Percentiles rank a stretch among this genome's conserved stretches.
Evolutionary conservation across 768 basidiomycete genomes (phyloP).

Genomic region (Mrakia gelida): DNA sequence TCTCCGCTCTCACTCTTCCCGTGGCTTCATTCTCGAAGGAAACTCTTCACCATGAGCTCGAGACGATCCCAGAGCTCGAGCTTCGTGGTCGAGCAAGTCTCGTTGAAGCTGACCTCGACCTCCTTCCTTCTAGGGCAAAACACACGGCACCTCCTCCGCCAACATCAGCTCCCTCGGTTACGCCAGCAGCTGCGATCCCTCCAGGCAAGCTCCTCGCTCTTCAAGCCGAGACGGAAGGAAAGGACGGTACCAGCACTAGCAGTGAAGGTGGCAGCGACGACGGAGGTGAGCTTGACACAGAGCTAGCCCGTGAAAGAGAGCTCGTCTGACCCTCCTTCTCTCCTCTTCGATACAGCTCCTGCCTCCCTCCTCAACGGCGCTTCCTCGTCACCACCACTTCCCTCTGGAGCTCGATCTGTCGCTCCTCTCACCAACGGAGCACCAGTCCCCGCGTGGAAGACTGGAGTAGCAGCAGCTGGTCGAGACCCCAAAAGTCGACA

Average conservation of each 20-base stretch:
- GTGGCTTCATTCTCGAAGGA: not conserved
- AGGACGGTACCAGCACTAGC: conserved; percentile 8
- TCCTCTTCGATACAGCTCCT: not conserved
- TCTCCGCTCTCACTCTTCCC: conserved; percentile 29
- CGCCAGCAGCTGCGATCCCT: conserved; percentile 52
- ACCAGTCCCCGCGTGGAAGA: conserved; percentile 47
- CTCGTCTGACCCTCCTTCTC: not conserved
- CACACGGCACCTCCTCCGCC: conserved; percentile 42
- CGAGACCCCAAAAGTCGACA: conserved; percentile 95
- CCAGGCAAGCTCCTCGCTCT: conserved; percentile 63
- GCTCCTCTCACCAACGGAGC: conserved; percentile 20
- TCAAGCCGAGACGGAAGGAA: conserved; percentile 46
- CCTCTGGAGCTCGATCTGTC: not conserved
- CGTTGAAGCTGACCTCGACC: not conserved
- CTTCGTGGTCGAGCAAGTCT: not conserved
- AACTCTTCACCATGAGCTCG: not conserved
- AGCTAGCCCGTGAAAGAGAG: not conserved
- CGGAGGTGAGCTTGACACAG: not conserved
- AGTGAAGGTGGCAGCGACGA: conserved; percentile 31
- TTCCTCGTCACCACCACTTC: not conserved
- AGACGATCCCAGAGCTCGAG: not conserved
- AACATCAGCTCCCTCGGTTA: conserved; percentile 70
- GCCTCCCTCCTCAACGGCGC: conserved; percentile 11
- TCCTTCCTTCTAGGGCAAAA: conserved; percentile 16
- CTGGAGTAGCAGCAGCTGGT: conserved; percentile 63